Percentiles rank a stretch among this genome's conserved stretches.
phyloP scores from a whole-genome alignment of 176 grass and related monocot genomes.

The Sorghum bicolor region Sorghum_bicolor_NCBIv3 NC_012878.2:50585001-50585500 shows the following conservation, averaged over 20 bases:
- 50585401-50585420: slow-evolving; percentile 83
- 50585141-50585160: slow-evolving; percentile 94
- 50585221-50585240: not conserved
- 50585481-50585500: slow-evolving; percentile 70
- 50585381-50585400: slow-evolving; percentile 90
- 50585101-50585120: slow-evolving; percentile 98
- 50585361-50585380: slow-evolving; percentile 86
- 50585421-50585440: not conserved
- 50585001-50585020: slow-evolving; percentile 98
- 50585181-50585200: slow-evolving; percentile 71
- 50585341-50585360: slow-evolving; percentile 83
- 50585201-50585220: not conserved
- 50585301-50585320: slow-evolving; percentile 68
- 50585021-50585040: slow-evolving; percentile 5
- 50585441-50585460: slow-evolving; percentile 13
- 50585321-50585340: slow-evolving; percentile 94
- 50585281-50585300: slow-evolving; percentile 85
- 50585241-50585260: not conserved
- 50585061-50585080: not conserved
- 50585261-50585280: slow-evolving; percentile 78
- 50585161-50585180: slow-evolving; percentile 95
- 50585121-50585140: slow-evolving; percentile 98
- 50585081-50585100: slow-evolving; percentile 50
- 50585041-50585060: not conserved
- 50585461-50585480: not conserved